These are phyloP conservation scores for Saccharata proteae DNA, from an alignment of 2,329 filamentous ascomycete species.

Conservation along the genomic window DNA sequence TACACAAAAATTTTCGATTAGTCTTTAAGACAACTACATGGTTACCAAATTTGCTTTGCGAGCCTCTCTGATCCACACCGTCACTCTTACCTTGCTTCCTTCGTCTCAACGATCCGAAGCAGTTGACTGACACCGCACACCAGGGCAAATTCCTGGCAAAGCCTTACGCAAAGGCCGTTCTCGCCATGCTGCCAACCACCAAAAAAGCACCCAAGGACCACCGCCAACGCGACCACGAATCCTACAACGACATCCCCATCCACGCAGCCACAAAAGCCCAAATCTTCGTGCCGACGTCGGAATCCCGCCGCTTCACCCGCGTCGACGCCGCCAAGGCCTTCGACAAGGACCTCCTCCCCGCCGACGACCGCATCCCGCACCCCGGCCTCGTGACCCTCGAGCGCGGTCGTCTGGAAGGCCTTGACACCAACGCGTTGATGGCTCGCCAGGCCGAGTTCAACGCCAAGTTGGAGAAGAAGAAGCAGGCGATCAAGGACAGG, in stretches of 20 bases:
- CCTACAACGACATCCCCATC: slow-evolving; percentile 52
- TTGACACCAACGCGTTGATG: slow-evolving; percentile 23
- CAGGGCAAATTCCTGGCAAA: slow-evolving; percentile 66
- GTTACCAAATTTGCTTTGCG: slow-evolving; percentile 71
- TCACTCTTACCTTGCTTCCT: too few species aligned
- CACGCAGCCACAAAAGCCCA: slow-evolving; percentile 42
- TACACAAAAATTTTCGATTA: slow-evolving; percentile 82
- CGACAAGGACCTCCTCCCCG: slow-evolving; percentile 44
- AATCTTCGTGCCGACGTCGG: slow-evolving; percentile 51
- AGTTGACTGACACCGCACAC: too few species aligned
- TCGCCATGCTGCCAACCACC: slow-evolving; percentile 62
- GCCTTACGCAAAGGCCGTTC: slow-evolving; percentile 64
- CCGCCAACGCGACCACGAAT: slow-evolving; percentile 39
- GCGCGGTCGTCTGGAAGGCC: slow-evolving; percentile 22
- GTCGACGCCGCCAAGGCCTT: slow-evolving; percentile 53
- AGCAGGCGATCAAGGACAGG: slow-evolving; percentile 26
- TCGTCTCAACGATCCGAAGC: too few species aligned
- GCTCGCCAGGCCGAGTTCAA: slow-evolving; percentile 15
- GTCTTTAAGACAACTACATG: slow-evolving; percentile 96
- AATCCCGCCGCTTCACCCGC: slow-evolving; percentile 53
- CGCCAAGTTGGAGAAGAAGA: slow-evolving; percentile 27
- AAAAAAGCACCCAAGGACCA: slow-evolving; percentile 18
- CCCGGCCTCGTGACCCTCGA: slow-evolving; percentile 42
- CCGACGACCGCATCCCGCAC: slow-evolving; percentile 52
- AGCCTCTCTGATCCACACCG: slow-evolving; percentile 54